Evolutionary conservation across 352 stramenopile genomes (phyloP).

Genomic region (Globisporangium irregulare): DNA sequence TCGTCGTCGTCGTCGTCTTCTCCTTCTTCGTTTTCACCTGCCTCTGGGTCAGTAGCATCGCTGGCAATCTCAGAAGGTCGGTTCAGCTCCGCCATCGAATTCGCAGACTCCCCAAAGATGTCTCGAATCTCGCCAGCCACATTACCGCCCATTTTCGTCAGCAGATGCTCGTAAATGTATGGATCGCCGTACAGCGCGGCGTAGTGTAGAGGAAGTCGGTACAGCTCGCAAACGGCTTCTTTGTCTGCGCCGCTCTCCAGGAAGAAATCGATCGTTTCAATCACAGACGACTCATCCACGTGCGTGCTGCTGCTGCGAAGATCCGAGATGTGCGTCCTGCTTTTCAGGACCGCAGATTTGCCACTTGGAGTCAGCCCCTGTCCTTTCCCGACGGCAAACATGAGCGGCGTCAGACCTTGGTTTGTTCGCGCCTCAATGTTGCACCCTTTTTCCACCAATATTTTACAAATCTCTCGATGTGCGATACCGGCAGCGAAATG

Average conservation of each 20-base stretch:
- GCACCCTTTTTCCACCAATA: constrained; percentile 70
- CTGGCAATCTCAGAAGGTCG: constrained; percentile 24
- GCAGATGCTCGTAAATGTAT: constrained; percentile 53
- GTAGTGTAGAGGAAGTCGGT: constrained; percentile 74
- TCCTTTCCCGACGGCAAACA: constrained; percentile 65
- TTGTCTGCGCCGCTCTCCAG: constrained; percentile 60
- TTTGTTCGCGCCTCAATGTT: constrained; percentile 67
- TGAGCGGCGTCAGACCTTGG: constrained; percentile 70
- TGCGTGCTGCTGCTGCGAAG: constrained; percentile 43
- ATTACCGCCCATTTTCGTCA: constrained; percentile 41
- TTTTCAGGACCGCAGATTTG: constrained; percentile 26
- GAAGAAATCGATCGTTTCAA: constrained; percentile 72
- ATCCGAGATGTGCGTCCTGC: constrained; percentile 30
- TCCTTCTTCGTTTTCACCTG: not conserved
- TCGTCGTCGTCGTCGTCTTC: constrained; percentile 4
- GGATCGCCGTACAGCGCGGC: constrained; percentile 61
- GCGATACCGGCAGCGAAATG: constrained; percentile 77
- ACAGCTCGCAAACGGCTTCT: constrained; percentile 60
- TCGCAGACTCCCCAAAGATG: constrained; percentile 62
- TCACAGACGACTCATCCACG: constrained; percentile 50
- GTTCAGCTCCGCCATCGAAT: constrained; percentile 41
- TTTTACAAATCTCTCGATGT: constrained; percentile 54
- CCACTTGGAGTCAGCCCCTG: constrained; percentile 27
- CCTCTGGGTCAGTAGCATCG: constrained; percentile 18
- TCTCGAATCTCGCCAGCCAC: constrained; percentile 51